Evolutionary conservation across 495 filamentous ascomycete genomes (phyloP).

Genomic region (Penicillium atrosanguineum): DNA sequence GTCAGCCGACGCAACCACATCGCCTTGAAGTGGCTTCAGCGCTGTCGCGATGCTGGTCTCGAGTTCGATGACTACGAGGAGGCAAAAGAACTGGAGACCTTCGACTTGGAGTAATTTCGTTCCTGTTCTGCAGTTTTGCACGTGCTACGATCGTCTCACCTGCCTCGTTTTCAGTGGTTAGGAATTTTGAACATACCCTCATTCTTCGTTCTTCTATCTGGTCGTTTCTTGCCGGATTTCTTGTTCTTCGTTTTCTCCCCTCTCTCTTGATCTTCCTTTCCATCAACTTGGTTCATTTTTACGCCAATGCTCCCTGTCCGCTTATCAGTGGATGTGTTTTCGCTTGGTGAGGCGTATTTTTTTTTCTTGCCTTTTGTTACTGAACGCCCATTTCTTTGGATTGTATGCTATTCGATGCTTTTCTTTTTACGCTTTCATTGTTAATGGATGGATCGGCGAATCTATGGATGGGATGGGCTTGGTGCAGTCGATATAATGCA

Average conservation of each 20-base stretch:
- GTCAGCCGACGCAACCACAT: conserved; percentile 53
- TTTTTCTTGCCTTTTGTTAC: background rate
- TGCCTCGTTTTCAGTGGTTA: conserved; percentile 16
- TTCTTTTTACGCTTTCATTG: conserved; percentile 23
- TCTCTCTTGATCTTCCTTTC: background rate
- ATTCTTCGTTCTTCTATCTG: conserved; percentile 12
- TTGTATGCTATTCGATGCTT: background rate
- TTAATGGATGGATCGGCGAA: conserved; percentile 39
- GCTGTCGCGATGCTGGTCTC: conserved; percentile 73
- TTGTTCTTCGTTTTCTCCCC: background rate
- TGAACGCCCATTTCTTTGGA: background rate
- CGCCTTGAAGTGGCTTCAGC: conserved; percentile 73
- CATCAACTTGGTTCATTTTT: background rate
- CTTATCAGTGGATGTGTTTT: background rate
- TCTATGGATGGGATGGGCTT: conserved; percentile 33
- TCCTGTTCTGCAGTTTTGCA: conserved; percentile 15
- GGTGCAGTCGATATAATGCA: conserved; percentile 32
- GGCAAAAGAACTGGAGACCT: conserved; percentile 38
- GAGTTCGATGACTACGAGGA: conserved; percentile 51
- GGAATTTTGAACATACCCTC: conserved; percentile 32
- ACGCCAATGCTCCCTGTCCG: background rate
- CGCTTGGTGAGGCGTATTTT: conserved; percentile 1
- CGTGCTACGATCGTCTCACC: conserved; percentile 32
- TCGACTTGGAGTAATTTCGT: conserved; percentile 36
- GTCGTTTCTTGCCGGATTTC: conserved; percentile 2